A percentile compares a stretch with the other conserved stretches of the same genome.
Conservation (phyloP, 495 filamentous ascomycete species). For the Cryomyces minteri region DNA sequence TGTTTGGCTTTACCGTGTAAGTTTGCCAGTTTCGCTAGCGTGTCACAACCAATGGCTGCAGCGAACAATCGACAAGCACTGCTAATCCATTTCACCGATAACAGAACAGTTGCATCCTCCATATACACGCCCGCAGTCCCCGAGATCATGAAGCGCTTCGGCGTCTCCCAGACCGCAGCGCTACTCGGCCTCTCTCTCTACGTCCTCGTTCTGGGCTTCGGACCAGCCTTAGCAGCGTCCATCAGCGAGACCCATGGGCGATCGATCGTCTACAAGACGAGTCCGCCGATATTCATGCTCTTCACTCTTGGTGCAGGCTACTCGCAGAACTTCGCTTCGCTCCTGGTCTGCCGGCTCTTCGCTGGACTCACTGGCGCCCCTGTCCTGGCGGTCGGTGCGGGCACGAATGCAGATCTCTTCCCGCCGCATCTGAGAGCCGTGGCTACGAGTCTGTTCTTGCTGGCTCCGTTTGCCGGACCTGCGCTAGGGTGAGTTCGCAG, state of each 20-base stretch:
- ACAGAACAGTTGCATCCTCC: slow-evolving; percentile 14
- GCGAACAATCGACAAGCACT: too few species aligned
- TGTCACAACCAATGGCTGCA: slow-evolving; percentile 3
- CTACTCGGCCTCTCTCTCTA: slow-evolving; percentile 16
- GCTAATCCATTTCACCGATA: background rate
- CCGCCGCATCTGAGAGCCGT: slow-evolving; percentile 19
- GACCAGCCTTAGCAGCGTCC: slow-evolving; percentile 18
- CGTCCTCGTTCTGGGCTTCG: slow-evolving; percentile 17
- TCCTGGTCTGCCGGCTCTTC: slow-evolving; percentile 25
- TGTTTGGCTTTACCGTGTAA: slow-evolving; percentile 17
- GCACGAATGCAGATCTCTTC: slow-evolving; percentile 29
- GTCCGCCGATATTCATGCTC: slow-evolving; percentile 32
- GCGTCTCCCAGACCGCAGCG: slow-evolving; percentile 14
- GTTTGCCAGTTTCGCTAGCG: background rate
- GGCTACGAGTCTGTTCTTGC: slow-evolving; percentile 22
- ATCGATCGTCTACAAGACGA: slow-evolving; percentile 14
- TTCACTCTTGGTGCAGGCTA: slow-evolving; percentile 35
- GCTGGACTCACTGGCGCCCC: slow-evolving; percentile 25
- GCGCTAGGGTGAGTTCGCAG: slow-evolving; percentile 17
- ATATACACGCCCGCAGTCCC: slow-evolving; percentile 15
- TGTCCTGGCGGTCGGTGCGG: slow-evolving; percentile 25
- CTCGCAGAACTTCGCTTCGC: slow-evolving; percentile 15
- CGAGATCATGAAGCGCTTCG: slow-evolving; percentile 13
- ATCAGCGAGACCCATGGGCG: slow-evolving; percentile 18
- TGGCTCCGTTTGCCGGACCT: slow-evolving; percentile 39